Evolutionary conservation across 306 rosid genomes (phyloP), one percentile per base, ranked within the genome.

Genomic region (Quercus dentata): DNA sequence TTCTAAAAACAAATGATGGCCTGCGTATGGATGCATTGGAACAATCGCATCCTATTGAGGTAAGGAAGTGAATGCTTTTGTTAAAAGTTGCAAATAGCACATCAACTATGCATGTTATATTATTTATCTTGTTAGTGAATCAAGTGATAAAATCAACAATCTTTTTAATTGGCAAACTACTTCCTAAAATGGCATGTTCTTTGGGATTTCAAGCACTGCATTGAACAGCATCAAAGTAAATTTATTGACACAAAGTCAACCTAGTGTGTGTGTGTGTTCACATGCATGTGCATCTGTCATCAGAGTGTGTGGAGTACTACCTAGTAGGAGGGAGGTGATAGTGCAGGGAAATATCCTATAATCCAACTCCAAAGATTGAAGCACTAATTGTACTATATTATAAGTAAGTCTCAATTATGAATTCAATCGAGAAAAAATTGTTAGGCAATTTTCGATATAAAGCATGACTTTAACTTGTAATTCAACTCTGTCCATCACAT

Each of bases 11-110:
- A 51, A 80, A 81, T 14, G 41, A 52, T 17, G 97, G 97, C 77
- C 84, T 89, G 31, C 56, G 31, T 41, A 80, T 83, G 85, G 97
- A 91, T 74, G 90, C 91, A 59, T 69, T 81, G 10, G 88, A 88
- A 38, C 46, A 38, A 83, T 89, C 92, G 25, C 97, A 89, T 83
- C 92, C 91, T 76, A 89, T 89, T 74, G 84, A 88, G 89, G 97
- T 84, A 76, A 38, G 46, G 2, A 38, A 73, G 23, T 76, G 61
- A 56, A 51, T 56, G 57, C 71, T 55, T 67, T 31, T 15, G 20
- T 19, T 25, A 56, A 28, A 51, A 14, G 38, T 67, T 75, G 46
- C 17, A 19, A 54, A 38, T 38, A 38, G 46, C 14, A 6, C 73
- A 72, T 55, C 49, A 56, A 6, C 25, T 30, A 31, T 12, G 7